These are phyloP conservation scores for Dispira simplex DNA, from an alignment of 192 early-diverging fungal genomes.

Conservation along the genomic window DNA sequence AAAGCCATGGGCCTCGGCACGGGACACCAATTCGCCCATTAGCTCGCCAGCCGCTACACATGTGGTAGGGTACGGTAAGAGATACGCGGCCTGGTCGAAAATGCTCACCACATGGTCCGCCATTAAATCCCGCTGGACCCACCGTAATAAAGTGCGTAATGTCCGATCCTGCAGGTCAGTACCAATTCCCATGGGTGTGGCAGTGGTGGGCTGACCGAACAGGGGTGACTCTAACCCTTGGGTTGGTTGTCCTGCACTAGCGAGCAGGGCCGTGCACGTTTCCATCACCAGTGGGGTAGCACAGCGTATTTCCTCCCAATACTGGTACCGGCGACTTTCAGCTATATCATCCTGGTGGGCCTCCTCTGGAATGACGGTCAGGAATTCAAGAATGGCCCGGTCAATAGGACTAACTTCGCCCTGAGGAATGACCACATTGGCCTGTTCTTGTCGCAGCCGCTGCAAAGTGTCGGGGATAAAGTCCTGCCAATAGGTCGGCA, in stretches of 20 bases:
- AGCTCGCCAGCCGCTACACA: not conserved
- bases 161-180: not conserved
- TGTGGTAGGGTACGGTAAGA: conserved; percentile 2
- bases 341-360: not conserved
- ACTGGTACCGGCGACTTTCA: not conserved
- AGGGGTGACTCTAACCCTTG: not conserved
- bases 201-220: not conserved
- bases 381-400: conserved; percentile 5
- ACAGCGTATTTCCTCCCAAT: not conserved
- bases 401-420: not conserved
- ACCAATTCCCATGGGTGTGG: not conserved
- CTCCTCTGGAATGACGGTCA: conserved; percentile 5
- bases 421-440: not conserved
- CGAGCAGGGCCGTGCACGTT: not conserved
- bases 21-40: not conserved
- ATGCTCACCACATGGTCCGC: not conserved
- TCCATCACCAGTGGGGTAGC: not conserved
- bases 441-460: not conserved
- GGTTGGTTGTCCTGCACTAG: not conserved
- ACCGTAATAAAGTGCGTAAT: not conserved
- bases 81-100: not conserved
- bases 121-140: not conserved
- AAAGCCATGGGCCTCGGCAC: not conserved
- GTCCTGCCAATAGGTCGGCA: not conserved
- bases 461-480: not conserved